phyloP scores from a whole-genome alignment of 257 asterid species.

The Nicotiana tabacum region DNA sequence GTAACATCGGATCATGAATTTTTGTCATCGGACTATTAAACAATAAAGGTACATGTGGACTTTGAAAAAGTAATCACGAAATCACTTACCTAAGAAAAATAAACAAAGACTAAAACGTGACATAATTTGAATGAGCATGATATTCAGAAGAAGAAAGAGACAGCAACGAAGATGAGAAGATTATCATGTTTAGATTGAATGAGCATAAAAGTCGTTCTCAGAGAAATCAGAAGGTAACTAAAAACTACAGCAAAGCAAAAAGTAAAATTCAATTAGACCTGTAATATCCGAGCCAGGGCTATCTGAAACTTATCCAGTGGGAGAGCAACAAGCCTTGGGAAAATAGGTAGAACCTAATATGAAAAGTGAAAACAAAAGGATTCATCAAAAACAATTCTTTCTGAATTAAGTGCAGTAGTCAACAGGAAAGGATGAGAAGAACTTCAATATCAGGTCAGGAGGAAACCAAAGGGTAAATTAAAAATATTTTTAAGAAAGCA shows the following conservation, averaged over 20 bases:
- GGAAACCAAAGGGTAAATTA: neutral
- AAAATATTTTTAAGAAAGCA: neutral
- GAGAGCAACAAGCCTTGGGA: slow-evolving; percentile 87
- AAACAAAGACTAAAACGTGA: neutral
- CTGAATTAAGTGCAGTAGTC: neutral
- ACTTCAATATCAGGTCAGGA: neutral
- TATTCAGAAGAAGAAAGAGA: slow-evolving; percentile 2
- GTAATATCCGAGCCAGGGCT: slow-evolving; percentile 92
- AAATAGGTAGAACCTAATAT: slow-evolving; percentile 81
- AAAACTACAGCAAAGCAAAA: neutral
- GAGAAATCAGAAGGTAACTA: neutral
- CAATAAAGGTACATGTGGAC: neutral
- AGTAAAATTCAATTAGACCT: slow-evolving; percentile 39
- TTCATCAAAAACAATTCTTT: neutral
- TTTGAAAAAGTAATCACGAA: neutral
- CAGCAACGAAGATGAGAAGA: neutral
- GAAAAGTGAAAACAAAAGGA: neutral
- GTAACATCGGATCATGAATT: neutral
- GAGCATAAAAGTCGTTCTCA: neutral
- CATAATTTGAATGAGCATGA: neutral
- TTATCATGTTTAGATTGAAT: neutral
- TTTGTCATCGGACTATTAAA: neutral
- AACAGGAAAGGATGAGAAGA: neutral
- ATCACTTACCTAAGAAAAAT: neutral
- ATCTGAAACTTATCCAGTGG: slow-evolving; percentile 88